Conservation (phyloP, 768 basidiomycete species). For the Tylopilus sp. region DNA sequence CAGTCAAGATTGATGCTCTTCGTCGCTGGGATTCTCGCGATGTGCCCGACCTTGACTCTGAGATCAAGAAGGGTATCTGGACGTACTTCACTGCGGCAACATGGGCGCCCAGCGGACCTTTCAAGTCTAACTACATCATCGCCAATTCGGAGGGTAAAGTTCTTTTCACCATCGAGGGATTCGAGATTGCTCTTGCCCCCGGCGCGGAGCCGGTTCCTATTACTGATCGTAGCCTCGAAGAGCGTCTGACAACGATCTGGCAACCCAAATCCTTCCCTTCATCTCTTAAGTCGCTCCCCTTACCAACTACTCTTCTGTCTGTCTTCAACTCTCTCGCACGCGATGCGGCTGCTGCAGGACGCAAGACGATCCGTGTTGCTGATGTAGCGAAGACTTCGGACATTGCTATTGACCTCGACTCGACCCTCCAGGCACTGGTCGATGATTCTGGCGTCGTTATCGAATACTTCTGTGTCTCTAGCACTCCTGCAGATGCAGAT, state of each 20-base stretch:
- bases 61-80: conserved; percentile 30
- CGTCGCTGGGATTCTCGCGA: conserved; percentile 30
- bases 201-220: conserved; percentile 26
- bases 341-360: conserved; percentile 17
- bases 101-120: conserved; percentile 25
- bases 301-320: conserved; percentile 8
- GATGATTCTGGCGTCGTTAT: conserved; percentile 12
- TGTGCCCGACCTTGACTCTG: conserved; percentile 21
- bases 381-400: conserved; percentile 21
- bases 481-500: conserved; percentile 20
- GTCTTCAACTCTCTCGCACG: conserved; percentile 17
- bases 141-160: conserved; percentile 28
- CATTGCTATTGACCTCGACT: conserved; percentile 17
- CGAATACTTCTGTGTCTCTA: conserved; percentile 20
- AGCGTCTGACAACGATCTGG: conserved; percentile 32
- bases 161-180: conserved; percentile 33
- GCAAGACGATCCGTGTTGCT: conserved; percentile 23
- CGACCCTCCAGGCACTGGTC: conserved; percentile 14
- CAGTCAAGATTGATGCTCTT: conserved; percentile 29
- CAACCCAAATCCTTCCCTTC: conserved; percentile 29
- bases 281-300: conserved; percentile 4
- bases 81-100: conserved; percentile 24
- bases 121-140: conserved; percentile 27
- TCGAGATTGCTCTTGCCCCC: conserved; percentile 33
- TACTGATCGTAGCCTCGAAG: conserved; percentile 24